Evolutionary conservation across 2,329 filamentous ascomycete species (phyloP).

Genomic region (Samsoniella hepiali): DNA sequence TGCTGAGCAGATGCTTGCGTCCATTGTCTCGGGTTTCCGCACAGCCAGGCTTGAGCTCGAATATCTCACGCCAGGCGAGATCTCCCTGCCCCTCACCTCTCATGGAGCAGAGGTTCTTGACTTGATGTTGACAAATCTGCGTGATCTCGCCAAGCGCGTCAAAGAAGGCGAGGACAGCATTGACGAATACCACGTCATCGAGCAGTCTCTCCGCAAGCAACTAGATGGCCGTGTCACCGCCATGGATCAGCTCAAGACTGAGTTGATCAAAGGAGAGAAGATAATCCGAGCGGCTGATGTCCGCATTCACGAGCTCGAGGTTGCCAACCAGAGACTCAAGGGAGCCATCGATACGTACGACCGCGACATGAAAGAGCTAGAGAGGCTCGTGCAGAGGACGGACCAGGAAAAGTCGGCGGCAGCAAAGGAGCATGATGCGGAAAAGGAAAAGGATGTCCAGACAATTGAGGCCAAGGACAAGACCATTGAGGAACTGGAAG

Average conservation of each 20-base stretch:
- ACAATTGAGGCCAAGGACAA: constrained; percentile 37
- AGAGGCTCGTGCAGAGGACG: constrained; percentile 47
- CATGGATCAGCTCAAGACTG: constrained; percentile 45
- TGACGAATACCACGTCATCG: constrained; percentile 58
- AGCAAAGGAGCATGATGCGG: constrained; percentile 31
- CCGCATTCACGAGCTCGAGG: constrained; percentile 46
- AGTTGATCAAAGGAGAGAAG: constrained; percentile 36
- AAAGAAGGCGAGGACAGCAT: constrained; percentile 52
- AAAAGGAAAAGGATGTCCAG: constrained; percentile 33
- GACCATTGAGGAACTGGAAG: constrained; percentile 42
- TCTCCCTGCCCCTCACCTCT: constrained; percentile 49
- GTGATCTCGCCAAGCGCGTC: constrained; percentile 44
- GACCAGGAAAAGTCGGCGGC: constrained; percentile 39
- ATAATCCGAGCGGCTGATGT: constrained; percentile 38
- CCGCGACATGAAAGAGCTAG: constrained; percentile 52
- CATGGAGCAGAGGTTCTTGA: constrained; percentile 55
- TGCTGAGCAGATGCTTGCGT: constrained; percentile 45
- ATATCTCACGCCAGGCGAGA: constrained; percentile 58
- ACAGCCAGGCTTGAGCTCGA: constrained; percentile 59
- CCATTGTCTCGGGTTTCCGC: constrained; percentile 50
- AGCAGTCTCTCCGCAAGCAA: constrained; percentile 54
- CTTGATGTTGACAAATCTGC: constrained; percentile 49
- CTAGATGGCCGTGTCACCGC: constrained; percentile 50
- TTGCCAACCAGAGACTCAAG: constrained; percentile 48
- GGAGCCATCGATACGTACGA: constrained; percentile 51